Evolutionary conservation across 2,329 filamentous ascomycete species (phyloP).

Genomic region (Diaporthe sp.): DNA sequence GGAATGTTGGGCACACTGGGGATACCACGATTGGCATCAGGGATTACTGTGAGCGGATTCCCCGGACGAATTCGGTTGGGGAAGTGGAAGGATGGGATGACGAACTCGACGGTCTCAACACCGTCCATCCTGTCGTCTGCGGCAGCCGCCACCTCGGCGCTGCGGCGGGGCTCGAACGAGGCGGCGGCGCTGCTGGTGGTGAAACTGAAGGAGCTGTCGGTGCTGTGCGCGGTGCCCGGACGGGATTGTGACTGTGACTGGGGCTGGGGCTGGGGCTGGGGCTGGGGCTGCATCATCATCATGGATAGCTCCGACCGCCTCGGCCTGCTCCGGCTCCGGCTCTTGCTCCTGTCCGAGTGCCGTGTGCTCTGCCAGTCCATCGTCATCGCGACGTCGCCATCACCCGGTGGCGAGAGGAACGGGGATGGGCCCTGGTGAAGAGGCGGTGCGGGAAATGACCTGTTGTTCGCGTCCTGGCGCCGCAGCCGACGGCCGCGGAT

Average conservation of each 20-base stretch:
- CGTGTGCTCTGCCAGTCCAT: constrained; percentile 34
- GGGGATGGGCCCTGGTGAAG: background rate
- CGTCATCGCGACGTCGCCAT: constrained; percentile 10
- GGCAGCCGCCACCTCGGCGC: constrained; percentile 33
- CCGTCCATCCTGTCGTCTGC: constrained; percentile 35
- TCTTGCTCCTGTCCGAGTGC: constrained; percentile 20
- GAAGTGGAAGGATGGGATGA: constrained; percentile 49
- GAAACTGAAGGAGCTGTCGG: constrained; percentile 24
- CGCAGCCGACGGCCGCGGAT: constrained; percentile 34
- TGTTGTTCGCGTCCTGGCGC: constrained; percentile 7
- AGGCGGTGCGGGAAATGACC: background rate
- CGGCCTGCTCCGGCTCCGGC: constrained; percentile 33
- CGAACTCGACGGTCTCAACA: constrained; percentile 37
- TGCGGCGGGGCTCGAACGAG: constrained; percentile 26
- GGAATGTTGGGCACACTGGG: constrained; percentile 61
- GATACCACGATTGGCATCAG: constrained; percentile 62
- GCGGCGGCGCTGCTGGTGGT: constrained; percentile 26
- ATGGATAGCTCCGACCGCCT: constrained; percentile 14
- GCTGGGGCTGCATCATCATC: constrained; percentile 19
- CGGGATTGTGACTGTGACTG: constrained; percentile 5
- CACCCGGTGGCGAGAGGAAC: constrained; percentile 15
- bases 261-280: background rate
- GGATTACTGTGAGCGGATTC: constrained; percentile 55
- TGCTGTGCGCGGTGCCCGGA: constrained; percentile 32
- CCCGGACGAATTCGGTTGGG: constrained; percentile 46